These are phyloP conservation scores for Arabidopsis thaliana DNA, from an alignment of 345 rosid species.

Conservation along the genomic window TAIR10.1 NC_003076.8:25693001-25693500, in stretches of 20 bases:
- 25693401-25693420: slow-evolving; percentile 4
- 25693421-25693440: background rate
- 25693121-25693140: slow-evolving; percentile 50
- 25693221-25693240: slow-evolving; percentile 84
- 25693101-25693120: slow-evolving; percentile 49
- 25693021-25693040: slow-evolving; percentile 69
- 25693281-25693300: slow-evolving; percentile 84
- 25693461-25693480: background rate
- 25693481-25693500: slow-evolving; percentile 3
- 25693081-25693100: slow-evolving; percentile 43
- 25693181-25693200: slow-evolving; percentile 45
- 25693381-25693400: background rate
- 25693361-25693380: slow-evolving; percentile 54
- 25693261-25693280: slow-evolving; percentile 73
- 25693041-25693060: slow-evolving; percentile 59
- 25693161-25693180: slow-evolving; percentile 47
- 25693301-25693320: slow-evolving; percentile 71
- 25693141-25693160: slow-evolving; percentile 51
- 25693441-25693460: background rate
- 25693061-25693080: slow-evolving; percentile 51
- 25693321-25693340: slow-evolving; percentile 75
- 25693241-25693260: slow-evolving; percentile 74
- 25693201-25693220: slow-evolving; percentile 76
- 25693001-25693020: slow-evolving; percentile 65
- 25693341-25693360: slow-evolving; percentile 67